Percentiles rank a stretch among this genome's conserved stretches.
Conservation (phyloP, 139 green algal species). For the Chlorella sp. region DNA sequence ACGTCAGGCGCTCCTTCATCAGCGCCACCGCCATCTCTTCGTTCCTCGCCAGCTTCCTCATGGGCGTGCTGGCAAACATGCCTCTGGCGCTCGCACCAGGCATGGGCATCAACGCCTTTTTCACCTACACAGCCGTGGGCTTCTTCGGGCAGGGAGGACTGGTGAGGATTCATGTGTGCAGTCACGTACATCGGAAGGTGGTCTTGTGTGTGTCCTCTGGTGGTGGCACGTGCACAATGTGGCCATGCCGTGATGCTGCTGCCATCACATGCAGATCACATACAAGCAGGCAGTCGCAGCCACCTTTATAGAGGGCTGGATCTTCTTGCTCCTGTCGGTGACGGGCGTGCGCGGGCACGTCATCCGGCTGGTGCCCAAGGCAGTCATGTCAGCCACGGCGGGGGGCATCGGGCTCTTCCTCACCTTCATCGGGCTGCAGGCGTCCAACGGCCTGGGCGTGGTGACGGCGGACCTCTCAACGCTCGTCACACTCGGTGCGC, state of each 20-base stretch:
- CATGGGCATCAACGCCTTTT: constrained; percentile 80
- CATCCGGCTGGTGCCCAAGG: constrained; percentile 49
- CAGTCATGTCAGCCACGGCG: constrained; percentile 55
- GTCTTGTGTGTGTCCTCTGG: no score
- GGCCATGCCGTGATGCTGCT: background rate
- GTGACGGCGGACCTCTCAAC: constrained; percentile 60
- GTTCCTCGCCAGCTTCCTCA: constrained; percentile 63
- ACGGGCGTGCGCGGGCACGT: constrained; percentile 47
- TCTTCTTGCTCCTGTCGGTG: constrained; percentile 61
- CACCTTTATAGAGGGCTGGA: constrained; percentile 58
- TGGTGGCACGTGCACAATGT: no score
- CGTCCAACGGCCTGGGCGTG: constrained; percentile 55
- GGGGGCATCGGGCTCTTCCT: constrained; percentile 74
- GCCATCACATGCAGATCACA: constrained; percentile 26
- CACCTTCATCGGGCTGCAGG: constrained; percentile 51
- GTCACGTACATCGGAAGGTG: no score
- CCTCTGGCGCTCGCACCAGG: constrained; percentile 66
- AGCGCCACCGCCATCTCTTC: constrained; percentile 61
- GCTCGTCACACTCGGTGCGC: constrained; percentile 29
- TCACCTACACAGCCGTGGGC: constrained; percentile 67
- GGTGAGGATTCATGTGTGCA: no score
- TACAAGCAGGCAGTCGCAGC: constrained; percentile 38
- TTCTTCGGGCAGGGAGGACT: constrained; percentile 43
- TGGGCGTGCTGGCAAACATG: constrained; percentile 66
- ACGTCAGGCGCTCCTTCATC: constrained; percentile 39